These are phyloP conservation scores for Periconia sp. DNA, from an alignment of 2,329 filamentous ascomycete genomes.

Conservation along the genomic window DNA sequence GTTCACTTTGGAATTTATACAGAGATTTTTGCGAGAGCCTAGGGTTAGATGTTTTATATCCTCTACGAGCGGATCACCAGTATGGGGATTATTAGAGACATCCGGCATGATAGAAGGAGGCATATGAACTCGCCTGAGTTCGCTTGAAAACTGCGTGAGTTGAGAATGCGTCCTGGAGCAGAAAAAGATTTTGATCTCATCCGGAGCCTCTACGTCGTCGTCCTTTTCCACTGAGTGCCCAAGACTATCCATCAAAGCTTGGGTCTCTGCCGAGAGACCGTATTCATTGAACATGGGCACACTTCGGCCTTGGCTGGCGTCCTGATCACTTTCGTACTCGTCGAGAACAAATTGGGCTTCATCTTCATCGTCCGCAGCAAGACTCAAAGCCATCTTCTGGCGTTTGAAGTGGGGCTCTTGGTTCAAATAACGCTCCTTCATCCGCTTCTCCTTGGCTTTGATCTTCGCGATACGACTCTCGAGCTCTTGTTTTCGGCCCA, in stretches of 20 bases:
- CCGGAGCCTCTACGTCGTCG: slow-evolving; percentile 60
- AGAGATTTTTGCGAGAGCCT: slow-evolving; percentile 84
- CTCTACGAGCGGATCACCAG: slow-evolving; percentile 54
- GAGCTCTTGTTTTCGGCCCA: slow-evolving; percentile 71
- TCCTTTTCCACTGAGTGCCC: slow-evolving; percentile 40
- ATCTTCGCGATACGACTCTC: slow-evolving; percentile 73
- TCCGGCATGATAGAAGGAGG: slow-evolving; percentile 67
- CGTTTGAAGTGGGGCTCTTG: slow-evolving; percentile 58
- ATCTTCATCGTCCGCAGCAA: slow-evolving; percentile 35
- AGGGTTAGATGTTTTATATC: slow-evolving; percentile 80
- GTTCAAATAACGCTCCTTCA: slow-evolving; percentile 58
- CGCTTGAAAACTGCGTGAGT: slow-evolving; percentile 83
- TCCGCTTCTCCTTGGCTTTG: slow-evolving; percentile 66
- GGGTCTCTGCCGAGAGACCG: slow-evolving; percentile 75
- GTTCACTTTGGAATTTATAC: slow-evolving; percentile 85
- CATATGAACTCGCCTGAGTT: slow-evolving; percentile 78
- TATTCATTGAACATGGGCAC: slow-evolving; percentile 34
- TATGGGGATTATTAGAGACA: slow-evolving; percentile 9
- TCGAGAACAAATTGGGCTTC: slow-evolving; percentile 78
- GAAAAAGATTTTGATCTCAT: slow-evolving; percentile 85
- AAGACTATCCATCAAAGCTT: slow-evolving; percentile 71
- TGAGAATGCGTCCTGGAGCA: slow-evolving; percentile 94
- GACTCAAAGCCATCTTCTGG: slow-evolving; percentile 25
- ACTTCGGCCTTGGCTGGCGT: slow-evolving; percentile 41
- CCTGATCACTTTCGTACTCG: slow-evolving; percentile 72